These are phyloP conservation scores for Neurospora tetraspora DNA, from an alignment of 495 filamentous ascomycete genomes.

Conservation along the genomic window DNA sequence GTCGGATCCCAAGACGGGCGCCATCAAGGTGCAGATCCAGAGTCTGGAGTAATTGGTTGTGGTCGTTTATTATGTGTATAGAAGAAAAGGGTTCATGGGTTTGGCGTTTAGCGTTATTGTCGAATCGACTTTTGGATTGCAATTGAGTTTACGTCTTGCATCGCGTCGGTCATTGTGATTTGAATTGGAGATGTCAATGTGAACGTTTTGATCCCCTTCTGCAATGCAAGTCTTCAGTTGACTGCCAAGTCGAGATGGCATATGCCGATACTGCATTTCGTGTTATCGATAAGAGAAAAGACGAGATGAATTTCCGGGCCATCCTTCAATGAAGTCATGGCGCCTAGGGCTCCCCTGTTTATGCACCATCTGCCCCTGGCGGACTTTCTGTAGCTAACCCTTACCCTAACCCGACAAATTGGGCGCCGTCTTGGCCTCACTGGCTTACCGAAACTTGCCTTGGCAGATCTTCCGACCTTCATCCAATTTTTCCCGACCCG, in stretches of 20 bases:
- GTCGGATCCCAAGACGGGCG: constrained; percentile 77
- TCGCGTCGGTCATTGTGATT: neutral
- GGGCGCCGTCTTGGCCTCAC: neutral
- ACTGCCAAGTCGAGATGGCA: neutral
- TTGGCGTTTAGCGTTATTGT: neutral
- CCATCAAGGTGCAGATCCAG: constrained; percentile 91
- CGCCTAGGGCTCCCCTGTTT: neutral
- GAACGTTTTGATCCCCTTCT: neutral
- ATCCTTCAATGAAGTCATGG: neutral
- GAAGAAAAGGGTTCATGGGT: neutral
- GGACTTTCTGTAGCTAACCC: neutral
- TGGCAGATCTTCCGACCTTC: constrained; percentile 28
- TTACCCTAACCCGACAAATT: neutral
- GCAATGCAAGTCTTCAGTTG: neutral
- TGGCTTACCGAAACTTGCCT: constrained; percentile 10
- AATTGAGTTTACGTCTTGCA: neutral
- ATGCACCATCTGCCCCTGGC: neutral
- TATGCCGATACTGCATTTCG: neutral
- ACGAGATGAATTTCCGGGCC: neutral
- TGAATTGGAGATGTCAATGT: neutral
- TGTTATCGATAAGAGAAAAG: neutral
- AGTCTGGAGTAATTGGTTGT: constrained; percentile 33
- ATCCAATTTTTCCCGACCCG: constrained; percentile 19
- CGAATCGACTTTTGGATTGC: neutral
- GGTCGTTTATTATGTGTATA: neutral